A percentile compares a stretch with the other conserved stretches of the same genome.
These are phyloP conservation scores for Jaltomata sinuosa DNA, from an alignment of 257 asterid species.

Conservation along the genomic window DNA sequence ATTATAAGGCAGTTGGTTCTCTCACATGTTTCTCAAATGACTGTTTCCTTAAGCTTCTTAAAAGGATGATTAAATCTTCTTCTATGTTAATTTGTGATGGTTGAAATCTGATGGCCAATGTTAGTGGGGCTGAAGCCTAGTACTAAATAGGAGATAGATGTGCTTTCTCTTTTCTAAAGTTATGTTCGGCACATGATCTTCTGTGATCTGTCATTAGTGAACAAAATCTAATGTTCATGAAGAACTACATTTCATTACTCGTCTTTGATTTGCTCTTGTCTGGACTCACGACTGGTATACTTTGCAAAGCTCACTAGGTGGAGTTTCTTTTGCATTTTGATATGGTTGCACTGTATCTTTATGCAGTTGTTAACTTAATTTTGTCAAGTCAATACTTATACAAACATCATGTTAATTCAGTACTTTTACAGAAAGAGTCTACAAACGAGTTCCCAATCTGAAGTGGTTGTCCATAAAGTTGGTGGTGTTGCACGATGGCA, in stretches of 20 bases:
- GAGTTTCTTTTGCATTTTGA: neutral
- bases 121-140: neutral
- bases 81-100: neutral
- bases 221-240: neutral
- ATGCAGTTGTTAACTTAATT: neutral
- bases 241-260: neutral
- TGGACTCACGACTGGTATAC: neutral
- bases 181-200: neutral
- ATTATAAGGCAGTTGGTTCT: neutral
- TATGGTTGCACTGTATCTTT: neutral
- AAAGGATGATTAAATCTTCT: neutral
- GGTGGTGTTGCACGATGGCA: constrained; percentile 45
- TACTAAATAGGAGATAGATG: neutral
- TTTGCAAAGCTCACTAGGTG: neutral
- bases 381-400: neutral
- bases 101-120: neutral
- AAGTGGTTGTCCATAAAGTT: constrained; percentile 10
- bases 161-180: neutral
- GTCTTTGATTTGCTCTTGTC: neutral
- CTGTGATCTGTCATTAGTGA: neutral
- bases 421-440: constrained; percentile 10
- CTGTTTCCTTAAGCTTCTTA: neutral
- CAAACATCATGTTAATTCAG: neutral
- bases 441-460: neutral
- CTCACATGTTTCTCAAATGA: neutral